Base-by-base conservation (phyloP, 257 asterid species). In the Gardenia jasminoides region DNA sequence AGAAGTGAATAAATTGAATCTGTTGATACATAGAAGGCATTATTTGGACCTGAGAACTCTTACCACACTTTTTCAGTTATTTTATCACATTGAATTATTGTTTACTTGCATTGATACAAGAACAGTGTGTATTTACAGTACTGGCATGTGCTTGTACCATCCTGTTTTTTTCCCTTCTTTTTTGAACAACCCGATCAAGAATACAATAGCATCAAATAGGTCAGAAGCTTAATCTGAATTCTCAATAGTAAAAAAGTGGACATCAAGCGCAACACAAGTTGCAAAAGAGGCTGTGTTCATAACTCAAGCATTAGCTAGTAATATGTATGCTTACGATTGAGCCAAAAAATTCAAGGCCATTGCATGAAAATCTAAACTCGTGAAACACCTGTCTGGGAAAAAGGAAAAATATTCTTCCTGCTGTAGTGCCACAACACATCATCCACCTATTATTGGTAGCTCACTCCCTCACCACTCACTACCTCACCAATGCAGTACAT, bases 401-500 rank as follows among this genome's bases (percentile, higher is more conserved):
- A 7, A n/a, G 7, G n/a, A n/a, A n/a, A 20, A 22, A 7, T 1
- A 66, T 7, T 7, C 28, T 56, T 72, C 64, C 8, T 71, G 62
- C 30, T 46, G 28, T 20, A 20, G 13, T 7, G 24, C n/a, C 4
- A 8, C 8, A 47, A 13, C 33, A 62, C 26, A 16, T 62, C 39
- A 19, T 5, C 20, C 48, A n/a, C n/a, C n/a, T n/a, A n/a, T n/a
- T n/a, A n/a, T n/a, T n/a, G n/a, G n/a, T n/a, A n/a, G n/a, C n/a
- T n/a, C n/a, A n/a, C n/a, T n/a, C n/a, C n/a, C 15, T 86, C 90
- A 46, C 93, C 92, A 10, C 79, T 87, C 28, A 88, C 79, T 65
- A 93, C 92, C 84, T 93, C 92, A 46, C 96, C 97, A 41, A 93
- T 89, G 70, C 85, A 86, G 82, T 67, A 86, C 7, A 78, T 83